Evolutionary conservation across 768 basidiomycete genomes (phyloP).

Genomic region (Glaciozyma antarctica): DNA sequence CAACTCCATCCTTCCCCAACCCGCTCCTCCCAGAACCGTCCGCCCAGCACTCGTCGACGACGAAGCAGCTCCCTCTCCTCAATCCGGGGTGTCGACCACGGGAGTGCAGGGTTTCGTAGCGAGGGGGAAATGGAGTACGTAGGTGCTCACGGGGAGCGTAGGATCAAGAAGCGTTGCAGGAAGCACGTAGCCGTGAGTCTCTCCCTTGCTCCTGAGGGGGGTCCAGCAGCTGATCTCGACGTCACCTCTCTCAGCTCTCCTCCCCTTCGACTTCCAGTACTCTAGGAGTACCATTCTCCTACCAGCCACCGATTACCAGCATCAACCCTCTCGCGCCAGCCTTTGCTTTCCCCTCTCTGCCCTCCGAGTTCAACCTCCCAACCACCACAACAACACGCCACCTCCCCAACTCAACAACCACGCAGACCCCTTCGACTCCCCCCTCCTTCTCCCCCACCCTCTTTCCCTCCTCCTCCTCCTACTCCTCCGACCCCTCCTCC

Average conservation of each 20-base stretch:
- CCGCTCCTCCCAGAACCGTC: not conserved
- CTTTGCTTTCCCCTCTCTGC: not conserved
- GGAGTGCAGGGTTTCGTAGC: too few species aligned
- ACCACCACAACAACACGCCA: not conserved
- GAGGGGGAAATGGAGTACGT: not conserved
- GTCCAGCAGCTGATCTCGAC: too few species aligned
- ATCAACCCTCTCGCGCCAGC: too few species aligned
- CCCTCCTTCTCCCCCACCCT: slow-evolving; percentile 3
- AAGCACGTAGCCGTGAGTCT: not conserved
- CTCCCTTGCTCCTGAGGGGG: not conserved
- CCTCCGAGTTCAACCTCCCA: not conserved
- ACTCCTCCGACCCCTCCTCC: not conserved
- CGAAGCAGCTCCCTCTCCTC: too few species aligned
- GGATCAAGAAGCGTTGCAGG: not conserved
- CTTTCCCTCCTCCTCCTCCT: slow-evolving; percentile 8
- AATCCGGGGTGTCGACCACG: too few species aligned
- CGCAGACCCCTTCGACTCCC: not conserved
- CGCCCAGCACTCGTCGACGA: too few species aligned
- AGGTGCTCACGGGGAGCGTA: not conserved
- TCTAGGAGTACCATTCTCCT: too few species aligned
- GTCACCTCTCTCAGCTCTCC: too few species aligned
- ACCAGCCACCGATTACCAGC: too few species aligned
- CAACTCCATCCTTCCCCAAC: not conserved
- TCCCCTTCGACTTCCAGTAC: too few species aligned
- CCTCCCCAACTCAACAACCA: not conserved